phyloP scores from a whole-genome alignment of 768 basidiomycete genomes.

The Glaciozyma martinii region DNA sequence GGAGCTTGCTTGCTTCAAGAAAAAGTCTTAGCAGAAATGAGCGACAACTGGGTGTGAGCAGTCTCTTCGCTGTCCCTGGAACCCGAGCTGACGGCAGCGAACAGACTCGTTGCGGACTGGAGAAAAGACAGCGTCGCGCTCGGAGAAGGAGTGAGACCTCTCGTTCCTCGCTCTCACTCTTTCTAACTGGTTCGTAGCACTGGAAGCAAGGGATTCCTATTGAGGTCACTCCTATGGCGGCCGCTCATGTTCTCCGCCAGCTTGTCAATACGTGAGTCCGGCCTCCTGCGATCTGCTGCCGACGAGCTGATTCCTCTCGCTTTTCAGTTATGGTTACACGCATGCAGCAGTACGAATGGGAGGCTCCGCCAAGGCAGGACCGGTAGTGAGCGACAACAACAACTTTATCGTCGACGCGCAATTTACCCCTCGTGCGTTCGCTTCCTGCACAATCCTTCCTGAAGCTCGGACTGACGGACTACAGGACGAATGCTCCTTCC shows the following conservation, averaged over 20 bases:
- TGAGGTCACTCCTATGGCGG: slow-evolving; percentile 85
- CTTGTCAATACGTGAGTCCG: neutral
- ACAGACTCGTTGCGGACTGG: neutral
- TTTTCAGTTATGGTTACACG: neutral
- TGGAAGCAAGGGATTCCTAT: slow-evolving; percentile 79
- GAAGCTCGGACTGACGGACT: neutral
- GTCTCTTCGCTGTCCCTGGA: neutral
- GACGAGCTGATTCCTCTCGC: neutral
- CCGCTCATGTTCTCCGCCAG: neutral
- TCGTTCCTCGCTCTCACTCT: neutral
- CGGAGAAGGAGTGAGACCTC: neutral
- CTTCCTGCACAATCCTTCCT: too few species aligned
- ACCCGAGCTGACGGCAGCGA: too few species aligned
- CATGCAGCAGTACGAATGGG: slow-evolving; percentile 6
- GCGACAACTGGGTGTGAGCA: slow-evolving; percentile 35
- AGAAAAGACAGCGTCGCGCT: neutral
- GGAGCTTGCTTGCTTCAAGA: slow-evolving; percentile 70
- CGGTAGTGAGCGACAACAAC: slow-evolving; percentile 87
- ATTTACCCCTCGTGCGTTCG: neutral
- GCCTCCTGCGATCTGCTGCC: neutral
- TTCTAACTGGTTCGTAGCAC: neutral
- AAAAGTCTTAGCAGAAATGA: slow-evolving; percentile 91
- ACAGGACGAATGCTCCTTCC: too few species aligned
- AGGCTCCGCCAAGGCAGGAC: slow-evolving; percentile 36
- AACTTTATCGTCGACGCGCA: neutral